Evolutionary conservation across 345 rosid genomes (phyloP), one percentile per base, ranked within the genome.

Genomic region (Hibiscus syriacus): DNA sequence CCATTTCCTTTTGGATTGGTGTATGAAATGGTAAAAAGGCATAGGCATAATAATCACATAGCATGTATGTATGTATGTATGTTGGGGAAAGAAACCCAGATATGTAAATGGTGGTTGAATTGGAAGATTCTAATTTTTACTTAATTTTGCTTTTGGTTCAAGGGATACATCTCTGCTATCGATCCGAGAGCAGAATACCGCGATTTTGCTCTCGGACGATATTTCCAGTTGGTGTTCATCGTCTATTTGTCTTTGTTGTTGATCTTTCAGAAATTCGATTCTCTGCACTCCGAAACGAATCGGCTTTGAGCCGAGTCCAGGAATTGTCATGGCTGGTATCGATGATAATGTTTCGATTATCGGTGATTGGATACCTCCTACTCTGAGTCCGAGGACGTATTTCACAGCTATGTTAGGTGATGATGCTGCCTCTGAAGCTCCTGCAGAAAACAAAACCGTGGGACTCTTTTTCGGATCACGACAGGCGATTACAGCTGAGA

Each of bases 321-420:
- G 71, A 34, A 67, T 27, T 55, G 7, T 70, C 72, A 88, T 92
- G 96, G 76, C 86, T 73, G 86, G 95, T 67, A 77, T 82, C 76
- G 88, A 86, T 65, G 90, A 90, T 68, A 81, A 81, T 60, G 84
- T 85, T 50, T 86, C 86, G 61, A 74, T 90, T 60, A 92, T 85
- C 72, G 92, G 91, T 46, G 97, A 90, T 52, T 88, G 98, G 97
- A 80, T 82, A 55, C 90, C 90, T 60, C 86, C 90, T 43, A 80
- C 83, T 76, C 89, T 85, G 19, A 85, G 86, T 68, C 87, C 88
- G 22, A 77, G 81, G 52, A 43, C 87, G 0, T 81, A 82, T 74
- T 89, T 85, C 65, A 72, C 90, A 0, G 76, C 87, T 2, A 73
- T 80, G 64, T 58, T 80, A 56, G 82, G 82, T 60, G 88, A 83